Percentiles rank a stretch among this genome's conserved stretches.
Conservation (phyloP, 2,329 filamentous ascomycete species). For the Lachnellula cervina region DNA sequence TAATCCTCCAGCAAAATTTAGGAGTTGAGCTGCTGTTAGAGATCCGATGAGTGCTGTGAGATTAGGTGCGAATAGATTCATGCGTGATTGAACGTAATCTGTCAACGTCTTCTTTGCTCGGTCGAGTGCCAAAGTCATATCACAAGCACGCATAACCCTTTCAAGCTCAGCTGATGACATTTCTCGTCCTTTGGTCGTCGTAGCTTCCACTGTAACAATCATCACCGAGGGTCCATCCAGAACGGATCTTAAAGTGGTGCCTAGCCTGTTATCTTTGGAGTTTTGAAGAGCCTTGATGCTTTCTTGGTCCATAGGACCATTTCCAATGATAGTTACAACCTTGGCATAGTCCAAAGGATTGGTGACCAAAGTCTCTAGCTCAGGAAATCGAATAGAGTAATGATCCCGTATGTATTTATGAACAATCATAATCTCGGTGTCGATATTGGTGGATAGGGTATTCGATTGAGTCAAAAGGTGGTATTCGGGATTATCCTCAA, state of each 20-base stretch:
- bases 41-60: conserved; percentile 86
- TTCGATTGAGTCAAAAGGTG: conserved; percentile 84
- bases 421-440: conserved; percentile 85
- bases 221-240: conserved; percentile 87
- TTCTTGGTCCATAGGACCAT: conserved; percentile 77
- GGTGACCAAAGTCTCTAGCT: conserved; percentile 83
- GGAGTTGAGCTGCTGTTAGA: conserved; percentile 89
- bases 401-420: conserved; percentile 97
- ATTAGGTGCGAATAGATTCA: conserved; percentile 95
- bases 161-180: conserved; percentile 72
- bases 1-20: conserved; percentile 88
- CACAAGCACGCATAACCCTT: conserved; percentile 70
- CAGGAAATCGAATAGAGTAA: conserved; percentile 89
- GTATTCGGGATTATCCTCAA: conserved; percentile 91
- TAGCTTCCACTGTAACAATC: conserved; percentile 93
- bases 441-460: conserved; percentile 83
- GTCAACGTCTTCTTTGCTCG: conserved; percentile 81
- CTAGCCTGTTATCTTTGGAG: conserved; percentile 72
- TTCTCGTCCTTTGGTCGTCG: conserved; percentile 76
- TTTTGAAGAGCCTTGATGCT: conserved; percentile 76
- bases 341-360: conserved; percentile 95
- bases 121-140: conserved; percentile 84
- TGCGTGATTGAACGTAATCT: conserved; percentile 92
- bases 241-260: conserved; percentile 69
- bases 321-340: conserved; percentile 87